Evolutionary conservation across 176 grass and related monocot genomes (phyloP).

Genomic region (Hsuehochloa calcarea): DNA sequence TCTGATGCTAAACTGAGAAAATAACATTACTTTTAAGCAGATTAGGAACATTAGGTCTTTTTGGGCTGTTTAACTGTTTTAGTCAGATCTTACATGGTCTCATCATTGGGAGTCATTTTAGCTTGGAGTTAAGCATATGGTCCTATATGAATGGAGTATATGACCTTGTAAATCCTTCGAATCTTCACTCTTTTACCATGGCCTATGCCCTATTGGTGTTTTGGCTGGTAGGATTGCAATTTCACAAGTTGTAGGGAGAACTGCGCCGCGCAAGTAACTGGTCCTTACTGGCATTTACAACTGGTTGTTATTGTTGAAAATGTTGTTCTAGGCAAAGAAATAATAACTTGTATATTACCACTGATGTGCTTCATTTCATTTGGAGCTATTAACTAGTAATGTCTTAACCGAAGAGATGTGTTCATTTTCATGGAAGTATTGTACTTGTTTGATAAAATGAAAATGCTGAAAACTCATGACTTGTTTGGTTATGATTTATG

Average conservation of each 20-base stretch:
- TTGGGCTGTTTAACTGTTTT: neutral
- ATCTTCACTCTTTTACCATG: neutral
- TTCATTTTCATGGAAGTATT: neutral
- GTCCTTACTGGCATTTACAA: neutral
- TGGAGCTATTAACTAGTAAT: neutral
- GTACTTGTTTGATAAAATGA: neutral
- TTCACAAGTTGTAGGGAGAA: neutral
- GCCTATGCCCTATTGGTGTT: neutral
- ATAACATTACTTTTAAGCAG: neutral
- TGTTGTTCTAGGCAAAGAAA: conserved; percentile 18
- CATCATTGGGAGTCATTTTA: neutral
- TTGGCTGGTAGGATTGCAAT: conserved; percentile 6
- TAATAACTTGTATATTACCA: neutral
- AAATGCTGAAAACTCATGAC: neutral
- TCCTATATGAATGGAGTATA: neutral
- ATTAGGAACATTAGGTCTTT: neutral
- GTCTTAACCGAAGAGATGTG: neutral
- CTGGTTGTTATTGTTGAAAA: neutral
- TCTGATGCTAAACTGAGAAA: neutral
- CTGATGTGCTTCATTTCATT: neutral
- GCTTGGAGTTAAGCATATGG: neutral
- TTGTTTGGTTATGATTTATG: conserved; percentile 10
- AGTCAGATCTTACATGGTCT: neutral
- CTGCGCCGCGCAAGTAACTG: neutral
- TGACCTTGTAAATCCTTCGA: neutral